Percentiles rank a stretch among this genome's conserved stretches.
Evolutionary conservation across 208 protist genomes (phyloP).

Genomic region (Herpetomonas samuelpessoai): DNA sequence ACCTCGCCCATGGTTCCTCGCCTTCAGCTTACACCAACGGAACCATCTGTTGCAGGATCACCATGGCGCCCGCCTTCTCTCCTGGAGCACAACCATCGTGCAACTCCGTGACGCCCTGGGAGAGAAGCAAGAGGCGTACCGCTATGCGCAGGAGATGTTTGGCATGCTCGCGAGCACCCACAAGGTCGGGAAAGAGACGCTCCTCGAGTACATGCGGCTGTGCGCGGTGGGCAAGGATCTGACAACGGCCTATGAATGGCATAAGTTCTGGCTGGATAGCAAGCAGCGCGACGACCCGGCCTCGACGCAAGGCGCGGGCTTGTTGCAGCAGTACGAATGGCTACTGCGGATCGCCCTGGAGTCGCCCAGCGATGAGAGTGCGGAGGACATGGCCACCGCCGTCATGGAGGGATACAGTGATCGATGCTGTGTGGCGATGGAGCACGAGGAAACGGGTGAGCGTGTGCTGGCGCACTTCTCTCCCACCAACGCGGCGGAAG

Average conservation of each 20-base stretch:
- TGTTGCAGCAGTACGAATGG: constrained; percentile 60
- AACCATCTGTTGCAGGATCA: constrained; percentile 75
- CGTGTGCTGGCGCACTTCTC: constrained; percentile 18
- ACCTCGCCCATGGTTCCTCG: constrained; percentile 82
- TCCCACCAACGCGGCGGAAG: constrained; percentile 25
- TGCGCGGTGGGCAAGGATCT: constrained; percentile 77
- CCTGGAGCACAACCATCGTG: constrained; percentile 75
- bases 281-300: constrained; percentile 21
- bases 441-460: constrained; percentile 9
- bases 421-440: constrained; percentile 21
- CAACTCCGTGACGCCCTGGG: constrained; percentile 32
- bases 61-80: constrained; percentile 70
- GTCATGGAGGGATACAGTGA: constrained; percentile 63
- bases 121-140: constrained; percentile 65
- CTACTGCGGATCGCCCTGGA: constrained; percentile 51
- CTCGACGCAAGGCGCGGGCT: background rate
- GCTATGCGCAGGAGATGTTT: constrained; percentile 79
- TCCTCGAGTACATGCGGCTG: constrained; percentile 76
- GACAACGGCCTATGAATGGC: constrained; percentile 79
- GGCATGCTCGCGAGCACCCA: constrained; percentile 65
- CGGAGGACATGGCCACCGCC: constrained; percentile 75
- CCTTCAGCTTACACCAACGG: constrained; percentile 63
- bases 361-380: constrained; percentile 68
- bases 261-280: constrained; percentile 79
- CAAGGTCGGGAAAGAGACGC: constrained; percentile 54